These are phyloP conservation scores for Acrodontium crateriforme DNA, from an alignment of 2,329 filamentous ascomycete species.

Conservation along the genomic window DNA sequence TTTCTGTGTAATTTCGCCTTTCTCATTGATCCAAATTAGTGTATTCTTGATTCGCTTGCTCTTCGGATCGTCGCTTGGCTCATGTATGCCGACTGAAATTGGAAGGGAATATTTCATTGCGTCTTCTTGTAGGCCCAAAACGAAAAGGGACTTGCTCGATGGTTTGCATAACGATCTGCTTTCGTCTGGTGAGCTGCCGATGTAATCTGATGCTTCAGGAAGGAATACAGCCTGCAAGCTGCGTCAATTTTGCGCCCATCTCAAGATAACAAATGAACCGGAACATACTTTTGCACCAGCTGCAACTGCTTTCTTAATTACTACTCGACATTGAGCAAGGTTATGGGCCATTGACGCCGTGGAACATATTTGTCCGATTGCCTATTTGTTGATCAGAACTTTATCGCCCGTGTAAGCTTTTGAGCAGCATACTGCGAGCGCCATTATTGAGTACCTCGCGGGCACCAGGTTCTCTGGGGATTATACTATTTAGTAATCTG, in stretches of 20 bases:
- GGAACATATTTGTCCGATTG: slow-evolving; percentile 80
- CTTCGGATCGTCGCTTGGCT: slow-evolving; percentile 40
- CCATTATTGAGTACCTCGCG: too few relatives aligned
- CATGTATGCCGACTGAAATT: slow-evolving; percentile 81
- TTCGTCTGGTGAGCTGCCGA: slow-evolving; percentile 53
- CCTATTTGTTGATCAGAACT: too few relatives aligned
- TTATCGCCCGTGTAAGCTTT: too few relatives aligned
- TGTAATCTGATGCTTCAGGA: slow-evolving; percentile 85
- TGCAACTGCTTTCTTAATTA: slow-evolving; percentile 58
- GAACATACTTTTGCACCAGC: slow-evolving; percentile 59
- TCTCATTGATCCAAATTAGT: slow-evolving; percentile 50
- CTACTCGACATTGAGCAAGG: slow-evolving; percentile 58
- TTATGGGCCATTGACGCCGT: slow-evolving; percentile 67
- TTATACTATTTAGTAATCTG: too few relatives aligned
- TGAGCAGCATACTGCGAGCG: too few relatives aligned
- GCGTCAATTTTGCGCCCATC: too few relatives aligned
- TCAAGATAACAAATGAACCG: background rate
- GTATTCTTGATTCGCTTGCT: slow-evolving; percentile 47
- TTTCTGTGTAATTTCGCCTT: slow-evolving; percentile 43
- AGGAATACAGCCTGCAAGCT: slow-evolving; percentile 62
- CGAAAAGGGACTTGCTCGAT: slow-evolving; percentile 54
- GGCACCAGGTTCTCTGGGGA: too few relatives aligned
- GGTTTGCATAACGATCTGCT: slow-evolving; percentile 58
- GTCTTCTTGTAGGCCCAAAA: slow-evolving; percentile 56
- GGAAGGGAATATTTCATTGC: slow-evolving; percentile 51